phyloP scores from a whole-genome alignment of 305 asterid species.

The Fraxinus dipetala region DNA sequence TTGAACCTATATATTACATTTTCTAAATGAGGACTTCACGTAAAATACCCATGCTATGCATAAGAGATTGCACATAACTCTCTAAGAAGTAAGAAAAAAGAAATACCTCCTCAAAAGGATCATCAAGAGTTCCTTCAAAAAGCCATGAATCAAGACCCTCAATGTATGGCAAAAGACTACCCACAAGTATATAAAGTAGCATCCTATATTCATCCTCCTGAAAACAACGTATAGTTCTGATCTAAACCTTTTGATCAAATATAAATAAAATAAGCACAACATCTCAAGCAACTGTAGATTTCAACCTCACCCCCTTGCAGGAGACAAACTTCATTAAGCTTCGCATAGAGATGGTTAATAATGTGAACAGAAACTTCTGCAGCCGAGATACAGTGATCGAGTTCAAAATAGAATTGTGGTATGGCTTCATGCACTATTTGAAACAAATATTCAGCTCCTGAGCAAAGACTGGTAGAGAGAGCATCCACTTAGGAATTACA shows the following conservation, averaged over 20 bases:
- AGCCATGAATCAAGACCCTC: constrained; percentile 96
- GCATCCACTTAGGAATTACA: background rate
- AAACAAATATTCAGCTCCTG: constrained; percentile 86
- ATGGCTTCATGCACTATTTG: constrained; percentile 77
- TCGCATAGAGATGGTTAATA: constrained; percentile 71
- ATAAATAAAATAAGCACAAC: constrained; percentile 7
- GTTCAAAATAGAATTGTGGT: constrained; percentile 56
- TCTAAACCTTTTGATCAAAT: constrained; percentile 18
- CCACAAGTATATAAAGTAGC: constrained; percentile 67
- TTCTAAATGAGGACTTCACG: background rate
- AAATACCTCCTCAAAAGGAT: constrained; percentile 91
- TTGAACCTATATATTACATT: background rate
- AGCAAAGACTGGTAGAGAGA: constrained; percentile 55
- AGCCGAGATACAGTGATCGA: constrained; percentile 44
- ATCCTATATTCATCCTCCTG: constrained; percentile 87
- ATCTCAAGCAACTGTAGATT: constrained; percentile 11
- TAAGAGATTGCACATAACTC: constrained; percentile 17
- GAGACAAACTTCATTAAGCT: constrained; percentile 85
- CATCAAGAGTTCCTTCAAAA: constrained; percentile 91
- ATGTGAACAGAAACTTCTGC: constrained; percentile 65
- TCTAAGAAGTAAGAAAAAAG: constrained; percentile 3
- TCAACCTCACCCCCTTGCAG: constrained; percentile 92
- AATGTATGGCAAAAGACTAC: constrained; percentile 77
- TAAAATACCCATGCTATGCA: constrained; percentile 5
- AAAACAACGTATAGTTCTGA: constrained; percentile 31